Percentiles rank a stretch among this genome's conserved stretches.
phyloP scores from a whole-genome alignment of 2,329 filamentous ascomycete genomes.

The Didymella glomerata region DNA sequence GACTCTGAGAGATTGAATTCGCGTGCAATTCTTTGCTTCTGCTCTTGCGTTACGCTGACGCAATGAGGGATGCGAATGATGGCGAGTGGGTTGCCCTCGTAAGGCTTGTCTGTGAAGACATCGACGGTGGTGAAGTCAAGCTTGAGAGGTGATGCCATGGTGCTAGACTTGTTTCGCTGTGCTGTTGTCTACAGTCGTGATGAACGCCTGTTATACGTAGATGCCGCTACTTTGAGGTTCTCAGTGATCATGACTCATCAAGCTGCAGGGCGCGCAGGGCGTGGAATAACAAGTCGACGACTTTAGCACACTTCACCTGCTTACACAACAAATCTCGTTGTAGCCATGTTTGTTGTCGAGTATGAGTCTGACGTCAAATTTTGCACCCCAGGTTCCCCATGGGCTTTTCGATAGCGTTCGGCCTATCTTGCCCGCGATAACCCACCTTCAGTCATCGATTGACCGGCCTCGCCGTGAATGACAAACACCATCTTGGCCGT shows the following conservation, averaged over 20 bases:
- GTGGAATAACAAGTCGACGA: not conserved
- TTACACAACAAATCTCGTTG: not conserved
- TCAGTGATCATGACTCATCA: constrained; percentile 15
- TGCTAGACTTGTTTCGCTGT: not conserved
- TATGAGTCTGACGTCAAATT: constrained; percentile 5
- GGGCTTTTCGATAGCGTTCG: not conserved
- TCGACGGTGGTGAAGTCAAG: constrained; percentile 53
- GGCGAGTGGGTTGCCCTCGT: constrained; percentile 64
- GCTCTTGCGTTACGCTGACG: constrained; percentile 53
- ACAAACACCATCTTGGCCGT: not conserved
- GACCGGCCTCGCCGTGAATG: not conserved
- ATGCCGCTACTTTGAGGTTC: not conserved
- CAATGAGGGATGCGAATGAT: constrained; percentile 59
- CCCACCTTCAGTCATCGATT: not conserved
- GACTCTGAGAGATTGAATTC: constrained; percentile 69
- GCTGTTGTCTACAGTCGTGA: not conserved
- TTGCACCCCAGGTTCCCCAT: not conserved
- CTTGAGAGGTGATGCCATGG: constrained; percentile 29
- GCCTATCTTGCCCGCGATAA: not conserved
- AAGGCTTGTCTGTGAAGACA: constrained; percentile 60
- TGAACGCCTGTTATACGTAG: not conserved
- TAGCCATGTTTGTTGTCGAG: not conserved
- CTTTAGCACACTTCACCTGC: not conserved
- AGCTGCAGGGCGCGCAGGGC: constrained; percentile 13
- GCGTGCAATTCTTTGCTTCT: constrained; percentile 63